Evolutionary conservation across 2,329 filamentous ascomycete species (phyloP), one percentile per base, ranked within the genome.

Genomic region (Trichophaea hybrida): DNA sequence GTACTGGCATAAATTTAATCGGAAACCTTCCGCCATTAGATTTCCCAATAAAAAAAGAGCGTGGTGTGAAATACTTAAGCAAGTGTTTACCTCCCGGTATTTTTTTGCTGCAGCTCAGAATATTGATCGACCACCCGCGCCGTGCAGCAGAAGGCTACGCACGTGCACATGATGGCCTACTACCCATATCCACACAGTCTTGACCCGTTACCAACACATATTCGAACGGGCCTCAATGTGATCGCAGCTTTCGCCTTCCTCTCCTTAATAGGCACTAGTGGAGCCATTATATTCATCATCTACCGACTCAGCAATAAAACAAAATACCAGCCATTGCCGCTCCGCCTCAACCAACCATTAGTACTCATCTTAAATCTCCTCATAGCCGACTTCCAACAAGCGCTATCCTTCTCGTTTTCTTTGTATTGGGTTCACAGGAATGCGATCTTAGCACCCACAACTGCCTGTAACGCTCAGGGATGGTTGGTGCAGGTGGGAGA

Each of bases 311-410:
- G 13, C 12, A 55, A 55, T 17, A 24, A 32, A 6, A 55, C 31
- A 32, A 32, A 44, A 40, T 55, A 55, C 38, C 40, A 55, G 24
- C 3, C 34, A 8, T 12, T 2, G 10, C 53, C 53, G 34, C 37
- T 55, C 10, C 53, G 53, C 15, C 44, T 43, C 53, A 55, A 55
- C 31, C 53, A 55, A 31, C 32, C 53, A 10, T 32, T 55, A 2
- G 44, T 55, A 12, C 40, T 55, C 8, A 55, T 55, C 31, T 4
- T 55, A 17, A 55, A 55, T 15, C 40, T 55, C 24, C 40, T 55
- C 32, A 15, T 55, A 13, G 53, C 53, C 53, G 53, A 55, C 53
- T 17, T 55, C 38, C 53, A 55, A 15, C 53, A 55, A 44, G 53
- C 53, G 10, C 53, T 55, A 12, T 55, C 53, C 40, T 55, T 55